Percentiles rank a stretch among this genome's conserved stretches.
Conservation (phyloP, 2,329 filamentous ascomycete species). For the Oidium heveae region DNA sequence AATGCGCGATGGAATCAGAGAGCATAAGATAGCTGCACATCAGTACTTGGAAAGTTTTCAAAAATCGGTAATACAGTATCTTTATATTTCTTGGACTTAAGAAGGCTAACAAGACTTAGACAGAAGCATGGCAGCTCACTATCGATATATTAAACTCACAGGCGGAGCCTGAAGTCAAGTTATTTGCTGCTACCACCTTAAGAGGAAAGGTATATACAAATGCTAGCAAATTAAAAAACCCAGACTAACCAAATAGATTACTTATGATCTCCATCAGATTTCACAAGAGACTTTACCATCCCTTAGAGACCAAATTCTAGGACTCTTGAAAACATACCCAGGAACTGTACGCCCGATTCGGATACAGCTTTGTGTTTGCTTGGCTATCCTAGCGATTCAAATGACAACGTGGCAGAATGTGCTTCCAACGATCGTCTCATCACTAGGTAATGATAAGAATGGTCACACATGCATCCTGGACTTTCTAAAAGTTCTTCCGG, state of each 20-base stretch:
- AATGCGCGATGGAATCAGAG: slow-evolving; percentile 66
- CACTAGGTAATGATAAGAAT: slow-evolving; percentile 50
- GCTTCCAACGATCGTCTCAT: slow-evolving; percentile 51
- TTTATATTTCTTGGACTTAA: slow-evolving; percentile 3
- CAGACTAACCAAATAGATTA: slow-evolving; percentile 37
- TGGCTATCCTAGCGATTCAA: slow-evolving; percentile 86
- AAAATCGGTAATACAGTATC: slow-evolving; percentile 51
- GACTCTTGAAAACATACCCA: slow-evolving; percentile 58
- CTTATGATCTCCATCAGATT: slow-evolving; percentile 83
- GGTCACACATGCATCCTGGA: slow-evolving; percentile 77
- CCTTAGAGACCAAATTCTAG: slow-evolving; percentile 62
- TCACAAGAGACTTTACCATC: slow-evolving; percentile 46
- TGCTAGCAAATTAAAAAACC: background rate
- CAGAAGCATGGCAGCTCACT: slow-evolving; percentile 75
- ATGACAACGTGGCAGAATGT: slow-evolving; percentile 94
- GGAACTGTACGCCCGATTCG: slow-evolving; percentile 63
- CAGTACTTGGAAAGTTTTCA: slow-evolving; percentile 85
- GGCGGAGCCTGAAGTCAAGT: slow-evolving; percentile 58
- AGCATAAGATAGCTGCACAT: slow-evolving; percentile 72
- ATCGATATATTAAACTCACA: slow-evolving; percentile 67
- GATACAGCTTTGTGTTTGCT: slow-evolving; percentile 80
- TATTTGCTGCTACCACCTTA: slow-evolving; percentile 89
- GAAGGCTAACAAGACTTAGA: slow-evolving; percentile 22
- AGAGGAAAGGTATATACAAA: slow-evolving; percentile 64
- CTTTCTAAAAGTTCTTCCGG: slow-evolving; percentile 85